Evolutionary conservation across 805 yeast species (phyloP).

Genomic region (Lipomyces starkeyi): DNA sequence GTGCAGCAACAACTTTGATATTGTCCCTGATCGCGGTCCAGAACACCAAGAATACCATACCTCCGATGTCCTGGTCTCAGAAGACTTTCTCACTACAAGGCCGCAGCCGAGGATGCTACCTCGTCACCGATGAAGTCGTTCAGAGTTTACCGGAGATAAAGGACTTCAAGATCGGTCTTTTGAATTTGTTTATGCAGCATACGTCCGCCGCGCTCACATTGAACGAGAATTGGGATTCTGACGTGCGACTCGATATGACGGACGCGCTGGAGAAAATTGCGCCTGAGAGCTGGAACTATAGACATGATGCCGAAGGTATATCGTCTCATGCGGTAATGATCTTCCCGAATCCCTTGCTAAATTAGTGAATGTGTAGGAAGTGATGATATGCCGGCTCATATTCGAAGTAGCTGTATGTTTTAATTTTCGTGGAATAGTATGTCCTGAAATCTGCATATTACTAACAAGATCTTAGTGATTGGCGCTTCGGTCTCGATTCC

Average conservation of each 20-base stretch:
- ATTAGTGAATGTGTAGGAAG: slow-evolving; percentile 44
- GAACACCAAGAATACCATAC: not conserved
- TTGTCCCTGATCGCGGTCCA: not conserved
- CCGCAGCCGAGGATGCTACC: slow-evolving; percentile 69
- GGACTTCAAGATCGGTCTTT: slow-evolving; percentile 64
- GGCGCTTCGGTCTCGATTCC: slow-evolving; percentile 74
- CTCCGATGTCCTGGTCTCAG: slow-evolving; percentile 36
- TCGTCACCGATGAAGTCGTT: slow-evolving; percentile 71
- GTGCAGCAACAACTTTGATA: not conserved
- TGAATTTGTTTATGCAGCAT: slow-evolving; percentile 74
- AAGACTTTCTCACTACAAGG: slow-evolving; percentile 43
- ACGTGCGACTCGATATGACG: slow-evolving; percentile 73
- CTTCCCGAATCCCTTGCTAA: not conserved
- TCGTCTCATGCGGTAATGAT: not conserved
- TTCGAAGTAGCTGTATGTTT: slow-evolving; percentile 57
- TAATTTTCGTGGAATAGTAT: not conserved
- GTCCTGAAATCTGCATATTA: not conserved
- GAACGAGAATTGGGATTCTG: slow-evolving; percentile 82
- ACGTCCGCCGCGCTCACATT: slow-evolving; percentile 79
- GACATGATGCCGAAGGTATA: slow-evolving; percentile 73
- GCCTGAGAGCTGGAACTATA: slow-evolving; percentile 65
- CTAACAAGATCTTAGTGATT: slow-evolving; percentile 46
- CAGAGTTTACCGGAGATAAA: slow-evolving; percentile 63
- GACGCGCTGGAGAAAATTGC: slow-evolving; percentile 66
- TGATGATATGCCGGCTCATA: slow-evolving; percentile 87